Percentiles rank a stretch among this genome's conserved stretches.
Conservation (phyloP, 352 stramenopile genomes). For the Phytophthora quininea region DNA sequence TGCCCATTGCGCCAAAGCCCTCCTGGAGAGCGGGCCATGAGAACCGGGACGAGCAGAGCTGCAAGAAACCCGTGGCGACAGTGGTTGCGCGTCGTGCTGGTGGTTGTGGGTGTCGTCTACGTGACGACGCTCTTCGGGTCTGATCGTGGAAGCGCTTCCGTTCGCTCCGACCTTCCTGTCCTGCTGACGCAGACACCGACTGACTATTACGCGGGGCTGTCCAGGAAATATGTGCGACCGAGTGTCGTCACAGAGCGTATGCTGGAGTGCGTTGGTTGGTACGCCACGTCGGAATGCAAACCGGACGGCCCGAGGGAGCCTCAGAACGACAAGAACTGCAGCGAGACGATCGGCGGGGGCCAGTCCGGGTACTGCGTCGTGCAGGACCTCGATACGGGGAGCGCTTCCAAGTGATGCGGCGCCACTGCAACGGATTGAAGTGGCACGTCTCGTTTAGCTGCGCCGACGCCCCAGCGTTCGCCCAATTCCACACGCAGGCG, state of each 20-base stretch:
- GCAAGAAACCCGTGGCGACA: no score
- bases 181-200: no score
- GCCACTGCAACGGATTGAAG: slow-evolving; percentile 21
- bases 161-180: no score
- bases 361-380: slow-evolving; percentile 46
- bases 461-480: slow-evolving; percentile 35
- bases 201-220: no score
- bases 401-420: slow-evolving; percentile 27
- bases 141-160: no score
- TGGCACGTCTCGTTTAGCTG: slow-evolving; percentile 30
- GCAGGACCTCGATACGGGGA: slow-evolving; percentile 17
- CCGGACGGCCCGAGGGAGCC: slow-evolving; percentile 9
- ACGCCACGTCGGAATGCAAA: slow-evolving; percentile 3
- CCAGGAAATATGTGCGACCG: no score
- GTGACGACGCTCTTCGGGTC: no score
- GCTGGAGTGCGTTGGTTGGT: slow-evolving; percentile 14
- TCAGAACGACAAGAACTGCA: slow-evolving; percentile 4
- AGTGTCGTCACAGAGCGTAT: not conserved
- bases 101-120: no score
- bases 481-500: slow-evolving; percentile 7
- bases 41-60: no score
- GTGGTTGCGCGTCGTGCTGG: no score
- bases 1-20: no score
- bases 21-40: no score
- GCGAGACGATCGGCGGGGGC: slow-evolving; percentile 3